Percentiles rank a stretch among this genome's conserved stretches.
Conservation (phyloP, 2,329 filamentous ascomycete genomes). For the Clonostachys chloroleuca region DNA sequence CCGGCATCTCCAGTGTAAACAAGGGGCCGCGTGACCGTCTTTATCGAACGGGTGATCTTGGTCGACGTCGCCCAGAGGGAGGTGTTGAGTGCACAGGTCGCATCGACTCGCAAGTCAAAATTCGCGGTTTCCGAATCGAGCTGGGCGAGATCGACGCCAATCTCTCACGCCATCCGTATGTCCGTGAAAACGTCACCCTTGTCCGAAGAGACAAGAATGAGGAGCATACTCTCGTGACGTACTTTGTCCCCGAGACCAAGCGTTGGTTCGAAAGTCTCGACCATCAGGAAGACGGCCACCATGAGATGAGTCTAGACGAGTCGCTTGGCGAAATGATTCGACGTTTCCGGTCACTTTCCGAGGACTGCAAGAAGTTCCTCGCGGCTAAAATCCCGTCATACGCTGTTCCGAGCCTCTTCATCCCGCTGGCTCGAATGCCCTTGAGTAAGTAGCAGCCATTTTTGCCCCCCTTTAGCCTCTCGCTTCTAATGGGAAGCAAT, state of each 20-base stretch:
- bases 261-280: conserved; percentile 56
- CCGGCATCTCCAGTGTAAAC: conserved; percentile 11
- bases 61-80: conserved; percentile 61
- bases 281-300: too few relatives aligned
- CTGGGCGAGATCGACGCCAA: conserved; percentile 80
- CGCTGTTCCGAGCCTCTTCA: conserved; percentile 25
- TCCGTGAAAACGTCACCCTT: conserved; percentile 55
- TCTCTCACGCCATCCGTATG: not conserved
- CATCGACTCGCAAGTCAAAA: conserved; percentile 88
- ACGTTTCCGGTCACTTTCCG: too few relatives aligned
- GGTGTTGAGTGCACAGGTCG: conserved; percentile 76
- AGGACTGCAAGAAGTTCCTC: not conserved
- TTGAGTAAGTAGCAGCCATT: conserved; percentile 30
- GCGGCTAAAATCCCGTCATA: conserved; percentile 49
- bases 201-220: conserved; percentile 47
- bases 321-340: too few relatives aligned
- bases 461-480: too few relatives aligned
- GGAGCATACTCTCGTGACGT: conserved; percentile 80
- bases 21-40: conserved; percentile 79
- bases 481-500: too few relatives aligned
- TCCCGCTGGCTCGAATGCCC: conserved; percentile 45
- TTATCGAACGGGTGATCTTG: conserved; percentile 85
- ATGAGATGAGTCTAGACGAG: too few relatives aligned
- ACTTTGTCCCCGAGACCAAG: conserved; percentile 77
- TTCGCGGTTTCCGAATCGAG: conserved; percentile 93